These are phyloP conservation scores for Hypsizygus ulmarius DNA, from an alignment of 1,284 basidiomycete species.

Conservation along the genomic window DNA sequence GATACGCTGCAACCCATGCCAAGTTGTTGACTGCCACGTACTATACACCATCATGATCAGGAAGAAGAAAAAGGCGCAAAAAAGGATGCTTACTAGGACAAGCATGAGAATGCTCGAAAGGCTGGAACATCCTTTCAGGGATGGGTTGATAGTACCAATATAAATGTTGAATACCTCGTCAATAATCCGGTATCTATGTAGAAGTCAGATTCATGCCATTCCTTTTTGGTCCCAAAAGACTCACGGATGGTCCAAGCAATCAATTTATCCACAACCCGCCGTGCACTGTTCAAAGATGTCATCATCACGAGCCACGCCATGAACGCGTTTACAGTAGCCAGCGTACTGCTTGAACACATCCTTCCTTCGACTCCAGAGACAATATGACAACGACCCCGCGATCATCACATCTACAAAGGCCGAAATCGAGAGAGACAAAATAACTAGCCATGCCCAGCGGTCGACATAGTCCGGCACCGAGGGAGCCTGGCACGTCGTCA, in stretches of 20 bases:
- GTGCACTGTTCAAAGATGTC: slow-evolving; percentile 1
- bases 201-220: neutral
- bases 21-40: slow-evolving; percentile 4
- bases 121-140: neutral
- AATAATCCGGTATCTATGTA: slow-evolving; percentile 5
- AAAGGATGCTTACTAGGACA: slow-evolving; percentile 1
- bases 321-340: neutral
- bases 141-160: neutral
- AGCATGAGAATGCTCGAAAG: slow-evolving; percentile 9
- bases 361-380: slow-evolving; percentile 3
- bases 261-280: slow-evolving; percentile 12
- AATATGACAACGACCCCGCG: slow-evolving; percentile 8
- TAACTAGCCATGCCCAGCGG: slow-evolving; percentile 9
- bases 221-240: neutral
- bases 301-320: neutral
- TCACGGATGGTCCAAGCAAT: slow-evolving; percentile 17
- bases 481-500: neutral
- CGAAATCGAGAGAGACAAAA: slow-evolving; percentile 3
- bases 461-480: slow-evolving; percentile 1
- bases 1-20: slow-evolving; percentile 10
- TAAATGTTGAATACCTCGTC: neutral
- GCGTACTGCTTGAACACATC: slow-evolving; percentile 9
- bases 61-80: neutral
- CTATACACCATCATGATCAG: neutral
- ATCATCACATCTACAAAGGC: slow-evolving; percentile 10